Percentiles rank a stretch among this genome's conserved stretches.
These are phyloP conservation scores for Cylindricascospora bacillispora DNA, from an alignment of 1,139 yeast species.

Conservation along the genomic window DNA sequence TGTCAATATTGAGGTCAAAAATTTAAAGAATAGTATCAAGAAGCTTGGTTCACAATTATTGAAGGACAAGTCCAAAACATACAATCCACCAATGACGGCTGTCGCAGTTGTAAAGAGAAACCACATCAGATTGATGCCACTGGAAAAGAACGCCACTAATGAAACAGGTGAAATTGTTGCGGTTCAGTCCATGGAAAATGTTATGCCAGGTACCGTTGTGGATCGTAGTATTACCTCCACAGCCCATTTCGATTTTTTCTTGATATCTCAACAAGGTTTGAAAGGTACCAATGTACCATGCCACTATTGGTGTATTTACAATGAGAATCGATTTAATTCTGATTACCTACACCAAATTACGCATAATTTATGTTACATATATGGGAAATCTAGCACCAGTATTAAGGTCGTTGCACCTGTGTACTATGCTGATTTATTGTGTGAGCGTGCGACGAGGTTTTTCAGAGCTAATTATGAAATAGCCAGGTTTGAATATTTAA, in stretches of 20 bases:
- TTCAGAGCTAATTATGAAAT: slow-evolving; percentile 13
- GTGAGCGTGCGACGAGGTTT: slow-evolving; percentile 13
- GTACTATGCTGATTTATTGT: slow-evolving; percentile 15
- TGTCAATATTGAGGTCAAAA: slow-evolving; percentile 12
- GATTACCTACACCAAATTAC: slow-evolving; percentile 13
- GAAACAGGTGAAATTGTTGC: slow-evolving; percentile 11
- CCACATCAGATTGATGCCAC: slow-evolving; percentile 13
- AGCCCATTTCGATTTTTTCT: slow-evolving; percentile 17
- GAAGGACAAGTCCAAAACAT: background rate
- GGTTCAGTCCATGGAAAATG: slow-evolving; percentile 12
- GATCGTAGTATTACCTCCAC: slow-evolving; percentile 15
- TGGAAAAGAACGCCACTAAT: slow-evolving; percentile 11
- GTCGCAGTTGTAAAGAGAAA: slow-evolving; percentile 13
- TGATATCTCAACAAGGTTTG: slow-evolving; percentile 14
- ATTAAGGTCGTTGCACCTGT: slow-evolving; percentile 13
- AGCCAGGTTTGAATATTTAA: slow-evolving; percentile 6
- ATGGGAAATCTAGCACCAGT: slow-evolving; percentile 15
- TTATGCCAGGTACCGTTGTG: slow-evolving; percentile 16
- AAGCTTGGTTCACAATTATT: slow-evolving; percentile 1
- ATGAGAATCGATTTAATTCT: slow-evolving; percentile 12
- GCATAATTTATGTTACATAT: slow-evolving; percentile 12
- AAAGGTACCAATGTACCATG: slow-evolving; percentile 19
- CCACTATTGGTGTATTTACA: slow-evolving; percentile 8
- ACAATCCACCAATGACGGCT: background rate
- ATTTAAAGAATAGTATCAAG: slow-evolving; percentile 10